Evolutionary conservation across 2,329 filamentous ascomycete species (phyloP).

Genomic region (Zasmidium angulare): DNA sequence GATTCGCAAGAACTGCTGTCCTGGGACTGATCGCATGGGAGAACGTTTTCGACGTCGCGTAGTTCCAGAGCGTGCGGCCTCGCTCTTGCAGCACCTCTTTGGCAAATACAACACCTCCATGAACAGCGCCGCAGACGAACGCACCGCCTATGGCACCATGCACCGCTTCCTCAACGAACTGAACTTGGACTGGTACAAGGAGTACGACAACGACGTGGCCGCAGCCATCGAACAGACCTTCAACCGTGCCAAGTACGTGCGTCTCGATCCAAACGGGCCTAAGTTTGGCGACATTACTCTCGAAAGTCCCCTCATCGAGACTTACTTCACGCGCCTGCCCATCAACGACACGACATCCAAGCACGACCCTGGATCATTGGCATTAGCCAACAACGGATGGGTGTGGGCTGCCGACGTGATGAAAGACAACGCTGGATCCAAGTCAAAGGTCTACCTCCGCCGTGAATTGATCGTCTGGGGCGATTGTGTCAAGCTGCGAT

Average conservation of each 20-base stretch:
- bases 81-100: slow-evolving; percentile 64
- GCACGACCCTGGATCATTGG: slow-evolving; percentile 73
- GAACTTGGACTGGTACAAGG: slow-evolving; percentile 85
- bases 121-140: slow-evolving; percentile 52
- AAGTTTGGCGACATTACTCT: slow-evolving; percentile 77
- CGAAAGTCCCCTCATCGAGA: slow-evolving; percentile 80
- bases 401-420: slow-evolving; percentile 97
- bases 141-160: slow-evolving; percentile 54
- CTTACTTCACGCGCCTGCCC: slow-evolving; percentile 90
- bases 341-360: slow-evolving; percentile 74
- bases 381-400: slow-evolving; percentile 95
- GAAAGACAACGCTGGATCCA: slow-evolving; percentile 85
- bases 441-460: slow-evolving; percentile 89
- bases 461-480: slow-evolving; percentile 98
- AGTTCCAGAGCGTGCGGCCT: slow-evolving; percentile 68
- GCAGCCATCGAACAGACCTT: slow-evolving; percentile 88
- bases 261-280: slow-evolving; percentile 88
- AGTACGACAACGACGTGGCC: slow-evolving; percentile 81
- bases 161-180: slow-evolving; percentile 72
- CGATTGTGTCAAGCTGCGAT: slow-evolving; percentile 95
- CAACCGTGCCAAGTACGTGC: slow-evolving; percentile 92
- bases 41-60: slow-evolving; percentile 73
- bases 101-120: slow-evolving; percentile 63
- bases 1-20: slow-evolving; percentile 67
- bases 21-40: slow-evolving; percentile 71